These are phyloP conservation scores for Aureoboletus auriporus DNA, from an alignment of 768 basidiomycete species.

Conservation along the genomic window DNA sequence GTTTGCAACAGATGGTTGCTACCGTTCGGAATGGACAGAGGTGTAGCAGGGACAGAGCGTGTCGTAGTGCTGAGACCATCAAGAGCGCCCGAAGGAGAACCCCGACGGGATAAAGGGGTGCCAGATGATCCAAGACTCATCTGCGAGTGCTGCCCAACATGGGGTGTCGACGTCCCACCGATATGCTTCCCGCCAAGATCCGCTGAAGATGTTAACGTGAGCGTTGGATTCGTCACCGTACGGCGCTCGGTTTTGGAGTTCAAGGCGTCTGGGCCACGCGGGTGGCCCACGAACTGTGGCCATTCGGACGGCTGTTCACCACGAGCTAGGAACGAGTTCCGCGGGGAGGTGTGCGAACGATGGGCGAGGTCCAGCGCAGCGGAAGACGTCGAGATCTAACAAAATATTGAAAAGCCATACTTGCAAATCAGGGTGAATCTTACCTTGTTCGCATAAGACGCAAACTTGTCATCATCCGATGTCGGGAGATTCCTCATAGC, in stretches of 20 bases:
- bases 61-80: conserved; percentile 59
- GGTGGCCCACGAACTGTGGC: conserved; percentile 78
- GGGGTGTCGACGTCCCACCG: conserved; percentile 58
- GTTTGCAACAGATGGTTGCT: conserved; percentile 55
- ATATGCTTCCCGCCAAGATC: conserved; percentile 44
- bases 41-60: conserved; percentile 83
- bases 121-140: conserved; percentile 29
- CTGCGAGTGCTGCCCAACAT: conserved; percentile 59
- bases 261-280: conserved; percentile 58
- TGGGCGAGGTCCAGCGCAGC: conserved; percentile 93
- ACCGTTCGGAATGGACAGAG: conserved; percentile 51
- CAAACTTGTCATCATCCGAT: conserved; percentile 86
- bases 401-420: conserved; percentile 1
- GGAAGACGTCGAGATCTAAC: conserved; percentile 78
- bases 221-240: conserved; percentile 68
- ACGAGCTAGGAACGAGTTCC: conserved; percentile 53
- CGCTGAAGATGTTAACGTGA: conserved; percentile 57
- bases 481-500: conserved; percentile 86
- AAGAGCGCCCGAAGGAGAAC: conserved; percentile 65
- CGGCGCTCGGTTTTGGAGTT: conserved; percentile 59
- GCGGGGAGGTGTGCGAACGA: conserved; percentile 75
- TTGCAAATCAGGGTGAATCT: conserved; percentile 13
- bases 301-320: conserved; percentile 85
- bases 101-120: conserved; percentile 59
- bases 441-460: conserved; percentile 64